Evolutionary conservation across 2,329 filamentous ascomycete genomes (phyloP).

Genomic region (Cladosporium sp.): DNA sequence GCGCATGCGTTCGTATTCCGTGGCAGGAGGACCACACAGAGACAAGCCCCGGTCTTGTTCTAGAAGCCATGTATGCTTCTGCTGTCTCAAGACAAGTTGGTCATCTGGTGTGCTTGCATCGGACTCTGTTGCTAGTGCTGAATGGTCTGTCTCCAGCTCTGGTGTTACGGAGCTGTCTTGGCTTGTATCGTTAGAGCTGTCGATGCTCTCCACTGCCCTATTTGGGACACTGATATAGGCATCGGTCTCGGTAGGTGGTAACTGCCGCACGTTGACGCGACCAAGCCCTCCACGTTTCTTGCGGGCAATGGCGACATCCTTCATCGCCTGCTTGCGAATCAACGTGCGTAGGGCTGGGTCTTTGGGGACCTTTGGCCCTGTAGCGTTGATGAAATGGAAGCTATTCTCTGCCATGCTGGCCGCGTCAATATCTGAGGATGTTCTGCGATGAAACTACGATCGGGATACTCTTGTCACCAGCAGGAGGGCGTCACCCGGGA

Average conservation of each 20-base stretch:
- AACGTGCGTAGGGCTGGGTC: slow-evolving; percentile 23
- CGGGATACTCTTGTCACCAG: no score
- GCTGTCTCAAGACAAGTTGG: not conserved
- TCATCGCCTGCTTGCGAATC: slow-evolving; percentile 39
- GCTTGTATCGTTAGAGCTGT: not conserved
- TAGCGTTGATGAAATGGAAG: slow-evolving; percentile 21
- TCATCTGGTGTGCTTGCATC: not conserved
- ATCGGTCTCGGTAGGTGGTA: slow-evolving; percentile 12
- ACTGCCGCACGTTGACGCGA: slow-evolving; percentile 31
- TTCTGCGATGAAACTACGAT: not conserved
- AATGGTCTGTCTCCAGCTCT: not conserved
- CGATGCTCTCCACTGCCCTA: not conserved
- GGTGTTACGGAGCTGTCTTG: not conserved
- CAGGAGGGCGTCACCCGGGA: no score
- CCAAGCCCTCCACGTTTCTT: slow-evolving; percentile 30
- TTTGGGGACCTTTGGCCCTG: slow-evolving; percentile 22
- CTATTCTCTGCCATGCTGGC: not conserved
- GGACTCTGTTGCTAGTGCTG: not conserved
- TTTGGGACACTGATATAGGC: not conserved
- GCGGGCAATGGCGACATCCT: slow-evolving; percentile 32
- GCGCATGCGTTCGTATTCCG: slow-evolving; percentile 7
- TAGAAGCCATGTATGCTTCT: not conserved
- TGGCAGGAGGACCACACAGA: not conserved
- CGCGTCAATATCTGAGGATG: not conserved
- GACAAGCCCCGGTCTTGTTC: not conserved